phyloP scores from a whole-genome alignment of 306 rosid genomes.

The Hippophae gyantsensis region DNA sequence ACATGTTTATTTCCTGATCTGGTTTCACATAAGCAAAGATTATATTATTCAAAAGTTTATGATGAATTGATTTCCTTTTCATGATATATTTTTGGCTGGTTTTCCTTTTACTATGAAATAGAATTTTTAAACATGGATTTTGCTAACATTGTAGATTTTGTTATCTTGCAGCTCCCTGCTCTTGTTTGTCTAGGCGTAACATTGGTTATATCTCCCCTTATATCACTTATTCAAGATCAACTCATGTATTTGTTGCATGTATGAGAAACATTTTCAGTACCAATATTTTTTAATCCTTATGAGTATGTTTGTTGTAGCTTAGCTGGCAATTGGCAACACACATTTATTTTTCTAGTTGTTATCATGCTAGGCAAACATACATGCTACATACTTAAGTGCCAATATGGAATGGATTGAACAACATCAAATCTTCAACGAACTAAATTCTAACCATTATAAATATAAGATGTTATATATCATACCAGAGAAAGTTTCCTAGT shows the following conservation, averaged over 20 bases:
- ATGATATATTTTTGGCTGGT: slow-evolving; percentile 2
- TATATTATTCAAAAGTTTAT: no score
- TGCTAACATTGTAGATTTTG: slow-evolving; percentile 15
- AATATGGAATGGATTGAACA: not conserved
- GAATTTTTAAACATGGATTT: not conserved
- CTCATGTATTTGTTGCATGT: no score
- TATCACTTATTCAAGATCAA: no score
- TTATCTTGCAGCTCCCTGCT: slow-evolving; percentile 83
- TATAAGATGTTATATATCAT: slow-evolving; percentile 85
- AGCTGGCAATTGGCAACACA: no score
- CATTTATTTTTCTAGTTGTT: no score
- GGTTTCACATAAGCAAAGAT: slow-evolving; percentile 6
- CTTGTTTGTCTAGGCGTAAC: slow-evolving; percentile 57
- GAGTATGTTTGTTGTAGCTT: no score
- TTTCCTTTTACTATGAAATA: slow-evolving; percentile 8
- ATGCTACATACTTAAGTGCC: no score
- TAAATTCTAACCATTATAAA: slow-evolving; percentile 59
- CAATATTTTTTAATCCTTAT: no score
- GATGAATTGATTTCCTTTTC: not conserved
- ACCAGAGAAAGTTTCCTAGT: slow-evolving; percentile 94
- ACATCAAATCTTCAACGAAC: slow-evolving; percentile 76
- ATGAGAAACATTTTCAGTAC: no score
- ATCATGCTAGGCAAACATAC: no score
- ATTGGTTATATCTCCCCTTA: no score
- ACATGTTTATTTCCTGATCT: slow-evolving; percentile 1